These are phyloP conservation scores for Arabidopsis hybrid DNA, from an alignment of 441 rosid genomes.

Conservation along the genomic window DNA sequence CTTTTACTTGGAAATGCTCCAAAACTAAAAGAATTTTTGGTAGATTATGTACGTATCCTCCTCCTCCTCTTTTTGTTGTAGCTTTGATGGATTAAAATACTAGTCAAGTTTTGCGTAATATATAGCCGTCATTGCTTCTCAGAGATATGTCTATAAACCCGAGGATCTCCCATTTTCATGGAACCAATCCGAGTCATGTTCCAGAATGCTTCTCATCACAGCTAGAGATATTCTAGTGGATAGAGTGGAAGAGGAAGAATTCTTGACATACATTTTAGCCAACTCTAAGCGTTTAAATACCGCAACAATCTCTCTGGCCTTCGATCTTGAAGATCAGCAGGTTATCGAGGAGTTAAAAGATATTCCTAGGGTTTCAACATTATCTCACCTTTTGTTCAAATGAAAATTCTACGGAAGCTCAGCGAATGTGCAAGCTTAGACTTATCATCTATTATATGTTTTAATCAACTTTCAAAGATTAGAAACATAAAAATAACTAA, in stretches of 20 bases:
- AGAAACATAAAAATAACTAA: too few species aligned
- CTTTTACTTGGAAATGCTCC: slow-evolving; percentile 19
- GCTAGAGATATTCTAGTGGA: neutral
- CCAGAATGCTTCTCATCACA: neutral
- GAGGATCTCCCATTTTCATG: neutral
- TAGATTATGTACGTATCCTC: neutral
- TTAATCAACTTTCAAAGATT: too few species aligned
- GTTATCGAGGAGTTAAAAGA: neutral
- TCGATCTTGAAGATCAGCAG: neutral
- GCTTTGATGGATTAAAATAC: neutral
- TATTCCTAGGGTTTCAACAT: slow-evolving; percentile 2
- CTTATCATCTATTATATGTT: too few species aligned
- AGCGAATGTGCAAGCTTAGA: too few species aligned
- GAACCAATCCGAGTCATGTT: neutral
- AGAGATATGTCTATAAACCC: neutral
- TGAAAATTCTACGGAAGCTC: neutral
- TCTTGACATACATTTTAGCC: neutral
- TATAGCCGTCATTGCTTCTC: neutral
- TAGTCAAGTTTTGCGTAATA: neutral
- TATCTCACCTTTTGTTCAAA: neutral
- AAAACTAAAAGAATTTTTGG: slow-evolving; percentile 2
- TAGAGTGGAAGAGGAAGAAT: neutral
- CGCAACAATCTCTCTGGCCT: neutral
- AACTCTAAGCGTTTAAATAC: neutral
- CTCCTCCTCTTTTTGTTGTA: neutral